A percentile compares a stretch with the other conserved stretches of the same genome.
Conservation (phyloP, 192 early-diverging fungal genomes). For the Podila clonocystis region DNA sequence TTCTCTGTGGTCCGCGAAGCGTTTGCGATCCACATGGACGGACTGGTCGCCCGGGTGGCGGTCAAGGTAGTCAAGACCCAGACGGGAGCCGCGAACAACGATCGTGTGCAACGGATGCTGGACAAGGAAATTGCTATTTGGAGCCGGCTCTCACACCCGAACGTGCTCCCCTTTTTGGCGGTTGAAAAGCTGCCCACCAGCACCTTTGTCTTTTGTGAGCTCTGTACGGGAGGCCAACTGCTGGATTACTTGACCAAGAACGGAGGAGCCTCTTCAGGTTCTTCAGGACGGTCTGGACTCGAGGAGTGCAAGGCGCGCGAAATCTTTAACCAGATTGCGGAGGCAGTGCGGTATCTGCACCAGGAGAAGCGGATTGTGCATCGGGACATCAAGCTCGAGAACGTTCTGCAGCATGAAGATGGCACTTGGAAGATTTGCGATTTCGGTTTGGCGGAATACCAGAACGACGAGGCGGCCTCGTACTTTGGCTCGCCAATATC, state of each 20-base stretch:
- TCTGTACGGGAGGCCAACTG: constrained; percentile 69
- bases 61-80: constrained; percentile 76
- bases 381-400: constrained; percentile 94
- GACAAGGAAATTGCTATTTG: constrained; percentile 78
- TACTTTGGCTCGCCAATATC: constrained; percentile 34
- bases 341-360: constrained; percentile 88
- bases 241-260: constrained; percentile 63
- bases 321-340: constrained; percentile 80
- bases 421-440: constrained; percentile 85
- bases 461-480: constrained; percentile 49
- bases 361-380: constrained; percentile 77
- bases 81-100: constrained; percentile 41
- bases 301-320: constrained; percentile 59
- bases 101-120: constrained; percentile 57
- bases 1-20: constrained; percentile 83
- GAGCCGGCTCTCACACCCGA: constrained; percentile 71
- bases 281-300: constrained; percentile 30
- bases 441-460: constrained; percentile 83
- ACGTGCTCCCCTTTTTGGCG: constrained; percentile 73
- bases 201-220: constrained; percentile 79
- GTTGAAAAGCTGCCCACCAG: constrained; percentile 73
- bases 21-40: constrained; percentile 42
- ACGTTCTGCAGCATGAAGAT: constrained; percentile 77
- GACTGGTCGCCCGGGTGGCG: constrained; percentile 54
- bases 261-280: not conserved